These are phyloP conservation scores for Cicer judaicum DNA, from an alignment of 306 rosid genomes.

Conservation along the genomic window DNA sequence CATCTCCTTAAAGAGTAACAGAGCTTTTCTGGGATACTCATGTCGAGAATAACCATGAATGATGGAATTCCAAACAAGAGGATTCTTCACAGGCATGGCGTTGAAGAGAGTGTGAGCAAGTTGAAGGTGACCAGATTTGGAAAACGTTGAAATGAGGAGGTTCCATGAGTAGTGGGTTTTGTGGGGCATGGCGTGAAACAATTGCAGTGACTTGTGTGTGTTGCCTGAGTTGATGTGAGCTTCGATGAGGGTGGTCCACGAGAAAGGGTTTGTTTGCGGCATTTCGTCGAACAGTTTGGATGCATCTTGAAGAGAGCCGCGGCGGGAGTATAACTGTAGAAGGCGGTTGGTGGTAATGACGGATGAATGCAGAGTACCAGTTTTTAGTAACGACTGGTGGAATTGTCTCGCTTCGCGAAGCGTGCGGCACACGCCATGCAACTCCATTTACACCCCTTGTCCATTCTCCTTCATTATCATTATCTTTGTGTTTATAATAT, in stretches of 20 bases:
- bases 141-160: slow-evolving; percentile 57
- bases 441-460: slow-evolving; percentile 51
- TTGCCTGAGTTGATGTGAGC: slow-evolving; percentile 61
- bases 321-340: slow-evolving; percentile 59
- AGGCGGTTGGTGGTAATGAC: slow-evolving; percentile 65
- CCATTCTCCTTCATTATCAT: neutral
- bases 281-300: slow-evolving; percentile 65
- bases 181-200: slow-evolving; percentile 65
- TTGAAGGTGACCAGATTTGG: slow-evolving; percentile 59
- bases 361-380: slow-evolving; percentile 54
- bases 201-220: slow-evolving; percentile 50
- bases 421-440: slow-evolving; percentile 51
- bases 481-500: too few relatives aligned
- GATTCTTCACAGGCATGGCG: slow-evolving; percentile 65
- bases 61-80: slow-evolving; percentile 70
- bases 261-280: slow-evolving; percentile 64
- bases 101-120: slow-evolving; percentile 59
- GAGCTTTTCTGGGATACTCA: slow-evolving; percentile 59
- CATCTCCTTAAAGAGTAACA: slow-evolving; percentile 65
- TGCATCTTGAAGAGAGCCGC: slow-evolving; percentile 52
- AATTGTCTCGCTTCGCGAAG: slow-evolving; percentile 61
- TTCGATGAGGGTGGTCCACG: slow-evolving; percentile 69
- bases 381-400: slow-evolving; percentile 65
- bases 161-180: slow-evolving; percentile 70
- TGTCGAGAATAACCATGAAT: slow-evolving; percentile 65